Base-by-base conservation (phyloP, 2,329 filamentous ascomycete species). In the Fusarium pseudoanthophilum region DNA sequence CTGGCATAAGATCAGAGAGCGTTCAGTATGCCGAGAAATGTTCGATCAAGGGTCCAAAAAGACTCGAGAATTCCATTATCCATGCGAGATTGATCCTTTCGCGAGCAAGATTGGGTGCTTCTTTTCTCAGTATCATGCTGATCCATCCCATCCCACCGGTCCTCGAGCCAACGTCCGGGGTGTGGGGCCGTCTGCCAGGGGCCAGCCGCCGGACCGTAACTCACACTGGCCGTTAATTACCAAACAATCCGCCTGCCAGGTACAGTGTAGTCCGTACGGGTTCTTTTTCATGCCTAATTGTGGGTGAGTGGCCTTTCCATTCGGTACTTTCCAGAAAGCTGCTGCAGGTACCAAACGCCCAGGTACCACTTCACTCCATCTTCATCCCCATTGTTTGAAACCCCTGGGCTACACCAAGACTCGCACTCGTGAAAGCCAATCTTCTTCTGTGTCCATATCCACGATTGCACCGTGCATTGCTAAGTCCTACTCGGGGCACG, bases 181-280 rank as follows among this genome's bases (percentile, higher is more conserved):
- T 67, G 75, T 77, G 75, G 76, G 76, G 76, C 76, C 75, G 73
- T 61, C 34, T 68, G 64, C 64, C 62, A 69, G 73, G 75, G 72
- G 55, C 61, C 64, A 75, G 66, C 70, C 67, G 60, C 66, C 61
- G 58, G 52, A 67, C 55, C 58, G 66, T 55, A 58, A 65, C 59
- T 72, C 60, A 73, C 64, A 61, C 64, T 70, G 60, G 51, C 51
- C 49, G 57, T 71, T 59, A 65, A 69, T 69, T 67, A 63, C 46
- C 62, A 67, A 63, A 57, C 43, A 60, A 60, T 55, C 26, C 48
- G 72, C 64, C 65, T 67, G 32, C 51, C 51, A 62, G 59, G 51
- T 45, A 62, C 60, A 48, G 42, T 36, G 55, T 51, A 18, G 24
- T 10, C 24, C 37, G 32, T 30, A 48, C 10, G 42, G 60, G 53